These are phyloP conservation scores for Rostrohypoxylon terebratum DNA, from an alignment of 495 filamentous ascomycete genomes.

Conservation along the genomic window DNA sequence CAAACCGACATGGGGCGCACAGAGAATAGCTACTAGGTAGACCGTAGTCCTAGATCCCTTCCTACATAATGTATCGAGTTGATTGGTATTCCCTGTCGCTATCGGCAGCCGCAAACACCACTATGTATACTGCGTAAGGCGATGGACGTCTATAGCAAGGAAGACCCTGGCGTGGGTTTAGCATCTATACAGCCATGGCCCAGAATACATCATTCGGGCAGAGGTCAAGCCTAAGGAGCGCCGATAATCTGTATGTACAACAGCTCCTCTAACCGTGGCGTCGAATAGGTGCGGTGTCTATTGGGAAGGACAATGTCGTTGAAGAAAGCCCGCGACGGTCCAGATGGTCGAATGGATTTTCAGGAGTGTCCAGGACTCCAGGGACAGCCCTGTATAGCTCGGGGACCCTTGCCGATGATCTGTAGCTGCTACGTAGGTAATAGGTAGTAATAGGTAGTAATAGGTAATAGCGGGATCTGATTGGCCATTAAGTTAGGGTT, in stretches of 20 bases:
- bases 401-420: slow-evolving; percentile 20
- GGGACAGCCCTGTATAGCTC: too few species aligned
- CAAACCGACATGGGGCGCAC: slow-evolving; percentile 27
- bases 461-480: slow-evolving; percentile 15
- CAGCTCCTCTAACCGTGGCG: slow-evolving; percentile 7
- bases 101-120: slow-evolving; percentile 11
- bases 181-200: slow-evolving; percentile 8
- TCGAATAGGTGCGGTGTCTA: slow-evolving; percentile 10
- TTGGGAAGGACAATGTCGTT: slow-evolving; percentile 22
- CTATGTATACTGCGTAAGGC: too few species aligned
- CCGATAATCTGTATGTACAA: slow-evolving; percentile 16
- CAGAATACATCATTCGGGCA: slow-evolving; percentile 8
- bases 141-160: slow-evolving; percentile 3
- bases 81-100: slow-evolving; percentile 20
- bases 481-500: slow-evolving; percentile 31
- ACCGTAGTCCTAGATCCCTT: background rate
- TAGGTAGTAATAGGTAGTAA: too few species aligned
- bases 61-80: slow-evolving; percentile 25
- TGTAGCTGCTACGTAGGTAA: slow-evolving; percentile 20
- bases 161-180: background rate
- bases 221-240: slow-evolving; percentile 16
- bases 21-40: slow-evolving; percentile 21
- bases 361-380: slow-evolving; percentile 33
- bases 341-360: slow-evolving; percentile 27
- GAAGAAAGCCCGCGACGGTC: slow-evolving; percentile 25